Evolutionary conservation across 2,329 filamentous ascomycete genomes (phyloP), one percentile per base, ranked within the genome.

Genomic region (Talaromyces sp.): DNA sequence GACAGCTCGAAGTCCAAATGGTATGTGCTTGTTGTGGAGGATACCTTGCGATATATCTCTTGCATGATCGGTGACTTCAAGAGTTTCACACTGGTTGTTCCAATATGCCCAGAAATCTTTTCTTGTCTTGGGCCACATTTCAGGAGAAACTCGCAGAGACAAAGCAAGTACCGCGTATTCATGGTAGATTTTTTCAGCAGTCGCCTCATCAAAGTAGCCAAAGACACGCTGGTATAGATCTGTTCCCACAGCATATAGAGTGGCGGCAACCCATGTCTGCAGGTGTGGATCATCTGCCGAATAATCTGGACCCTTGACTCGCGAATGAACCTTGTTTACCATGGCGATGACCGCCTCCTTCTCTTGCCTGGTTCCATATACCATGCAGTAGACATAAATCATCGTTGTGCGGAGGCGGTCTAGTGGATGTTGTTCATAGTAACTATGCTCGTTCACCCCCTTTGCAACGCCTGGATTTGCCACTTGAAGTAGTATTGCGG

Each of bases 251-350:
- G 75, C 77, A 61, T 79, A 80, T 6, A 79, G 70, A 2, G 78
- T 79, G 1, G 77, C 74, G 0, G 78, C 77, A 13, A 79, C 77
- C 78, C 77, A 80, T 54, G 76, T 72, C 66, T 79, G 78, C 10
- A 79, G 72, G 35, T 70, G 67, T 4, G 75, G 72, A 63, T 79
- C 76, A 59, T 79, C 72, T 57, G 78, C 77, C 37, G 71, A 69
- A 67, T 79, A 79, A 16, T 66, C 66, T 4, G 68, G 63, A 1
- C 76, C 77, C n/a, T 71, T 72, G 33, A 79, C 74, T 3, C 68
- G 47, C 6, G 70, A 66, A 65, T 80, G 76, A 10, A 74, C 75
- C 13, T 68, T 67, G 64, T 79, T 74, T 8, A 79, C 74, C 67
- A 78, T 72, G 57, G 75, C 70, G 62, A 77, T 74, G 54, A 80